These are phyloP conservation scores for Acer campestre DNA, from an alignment of 345 rosid species.

Conservation along the genomic window DNA sequence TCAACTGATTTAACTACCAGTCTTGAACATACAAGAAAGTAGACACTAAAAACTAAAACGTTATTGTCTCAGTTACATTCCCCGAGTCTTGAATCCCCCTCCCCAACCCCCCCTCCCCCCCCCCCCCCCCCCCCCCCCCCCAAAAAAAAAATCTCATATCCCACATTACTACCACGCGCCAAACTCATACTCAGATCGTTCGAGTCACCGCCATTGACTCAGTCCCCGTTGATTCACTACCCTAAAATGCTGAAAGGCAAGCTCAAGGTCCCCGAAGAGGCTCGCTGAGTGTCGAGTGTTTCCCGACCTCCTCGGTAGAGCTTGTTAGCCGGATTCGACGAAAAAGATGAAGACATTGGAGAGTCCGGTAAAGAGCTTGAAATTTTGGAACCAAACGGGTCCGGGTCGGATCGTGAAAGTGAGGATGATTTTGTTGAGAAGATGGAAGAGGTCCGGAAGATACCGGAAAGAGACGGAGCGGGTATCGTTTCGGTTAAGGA, in stretches of 20 bases:
- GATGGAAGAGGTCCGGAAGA: conserved; percentile 23
- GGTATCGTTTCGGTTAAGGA: conserved; percentile 35
- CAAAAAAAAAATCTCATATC: background rate
- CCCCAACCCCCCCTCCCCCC: too few relatives aligned
- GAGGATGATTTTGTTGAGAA: conserved; percentile 23
- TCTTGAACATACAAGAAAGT: conserved; percentile 15
- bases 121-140: too few relatives aligned
- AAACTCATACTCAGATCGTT: conserved; percentile 5
- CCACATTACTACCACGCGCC: conserved; percentile 1
- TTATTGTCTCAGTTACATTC: conserved; percentile 12
- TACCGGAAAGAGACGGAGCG: conserved; percentile 33
- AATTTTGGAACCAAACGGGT: conserved; percentile 46
- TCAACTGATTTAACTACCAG: conserved; percentile 49
- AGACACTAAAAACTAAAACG: too few relatives aligned
- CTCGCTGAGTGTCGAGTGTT: conserved; percentile 37
- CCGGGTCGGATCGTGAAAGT: conserved; percentile 25
- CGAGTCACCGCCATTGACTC: conserved; percentile 20
- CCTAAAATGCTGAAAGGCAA: conserved; percentile 51
- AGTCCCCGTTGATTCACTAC: conserved; percentile 5
- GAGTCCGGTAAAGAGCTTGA: conserved; percentile 63
- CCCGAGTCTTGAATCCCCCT: conserved; percentile 17
- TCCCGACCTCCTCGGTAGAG: conserved; percentile 53
- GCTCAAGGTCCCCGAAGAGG: conserved; percentile 51
- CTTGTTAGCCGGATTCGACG: conserved; percentile 44
- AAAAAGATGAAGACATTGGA: conserved; percentile 34